Evolutionary conservation across 2,329 filamentous ascomycete genomes (phyloP), one percentile per base, ranked within the genome.

Genomic region (Colletotrichum euphorbiae): DNA sequence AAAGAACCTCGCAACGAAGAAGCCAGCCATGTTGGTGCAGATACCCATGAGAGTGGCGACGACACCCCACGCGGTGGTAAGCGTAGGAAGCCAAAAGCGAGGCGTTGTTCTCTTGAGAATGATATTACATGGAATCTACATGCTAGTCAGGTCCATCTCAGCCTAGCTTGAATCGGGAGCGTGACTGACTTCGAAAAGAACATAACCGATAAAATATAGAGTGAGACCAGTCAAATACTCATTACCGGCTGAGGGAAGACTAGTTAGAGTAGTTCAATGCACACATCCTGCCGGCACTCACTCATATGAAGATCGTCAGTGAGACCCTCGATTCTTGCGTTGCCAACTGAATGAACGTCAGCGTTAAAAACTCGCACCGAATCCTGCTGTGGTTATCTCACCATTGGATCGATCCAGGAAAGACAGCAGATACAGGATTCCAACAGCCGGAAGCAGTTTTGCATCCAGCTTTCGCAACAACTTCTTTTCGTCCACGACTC

Each of bases 151-250:
- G 3, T 5, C 13, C 15, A 52, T 33, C 5, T 36, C 31, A 17
- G 28, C 12, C 0, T 2, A 15, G 12, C 5, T 31, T 42, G 3
- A 2, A 17, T 3, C 6, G 3, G 0, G 1, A 13, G 7, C 1
- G 4, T 5, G 2, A 42, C 74, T 48, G 50, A 84, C 83, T 72
- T 89, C 86, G 46, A 88, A 88, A 11, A 87, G 72, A 1, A 87
- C 85, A 67, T 88, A 89, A 48, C 85, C 85, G 45, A 88, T 79
- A 73, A 92, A 92, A 75, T 91, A 92, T 0, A 92, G 75, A 0
- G 89, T 91, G 45, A 92, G 74, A 1, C 88, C 88, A 0, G 86
- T 89, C 1, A 91, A 80, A 65, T 92, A 92, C 71, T 91, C 83
- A 51, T 90, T 85, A 0, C 85, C 87, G 28, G 84, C 84, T 84